A percentile compares a stretch with the other conserved stretches of the same genome.
These are phyloP conservation scores for Aspergillus pseudoglaucus DNA, from an alignment of 2,329 filamentous ascomycete species.

Conservation along the genomic window DNA sequence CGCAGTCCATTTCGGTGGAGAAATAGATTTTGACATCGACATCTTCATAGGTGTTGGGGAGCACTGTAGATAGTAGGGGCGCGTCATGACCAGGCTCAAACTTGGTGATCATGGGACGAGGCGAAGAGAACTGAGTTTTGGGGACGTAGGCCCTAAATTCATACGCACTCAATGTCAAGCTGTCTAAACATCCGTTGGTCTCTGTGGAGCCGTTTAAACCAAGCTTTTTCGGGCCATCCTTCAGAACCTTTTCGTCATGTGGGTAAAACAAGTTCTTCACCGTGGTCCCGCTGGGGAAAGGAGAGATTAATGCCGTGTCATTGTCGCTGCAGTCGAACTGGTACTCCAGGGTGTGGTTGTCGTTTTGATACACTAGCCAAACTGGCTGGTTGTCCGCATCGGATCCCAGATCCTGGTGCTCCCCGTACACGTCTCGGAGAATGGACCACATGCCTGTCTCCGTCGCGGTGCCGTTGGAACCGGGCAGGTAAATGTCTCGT, in stretches of 20 bases:
- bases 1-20: constrained; percentile 56
- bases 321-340: constrained; percentile 51
- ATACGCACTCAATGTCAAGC: constrained; percentile 48
- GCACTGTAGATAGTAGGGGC: constrained; percentile 46
- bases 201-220: constrained; percentile 43
- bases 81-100: constrained; percentile 57
- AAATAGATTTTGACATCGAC: constrained; percentile 52
- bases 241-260: constrained; percentile 51
- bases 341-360: constrained; percentile 47
- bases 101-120: constrained; percentile 53
- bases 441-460: constrained; percentile 58
- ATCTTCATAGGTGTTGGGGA: constrained; percentile 35
- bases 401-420: constrained; percentile 47
- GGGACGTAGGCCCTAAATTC: constrained; percentile 58
- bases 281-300: constrained; percentile 48
- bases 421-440: constrained; percentile 44
- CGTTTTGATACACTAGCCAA: constrained; percentile 42
- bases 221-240: constrained; percentile 40
- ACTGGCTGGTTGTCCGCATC: constrained; percentile 40
- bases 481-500: constrained; percentile 44
- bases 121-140: constrained; percentile 42
- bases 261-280: constrained; percentile 60
- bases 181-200: constrained; percentile 51
- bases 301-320: constrained; percentile 48
- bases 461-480: constrained; percentile 47